These are phyloP conservation scores for Fraxinus albicans DNA, from an alignment of 305 asterid genomes.

Conservation along the genomic window DNA sequence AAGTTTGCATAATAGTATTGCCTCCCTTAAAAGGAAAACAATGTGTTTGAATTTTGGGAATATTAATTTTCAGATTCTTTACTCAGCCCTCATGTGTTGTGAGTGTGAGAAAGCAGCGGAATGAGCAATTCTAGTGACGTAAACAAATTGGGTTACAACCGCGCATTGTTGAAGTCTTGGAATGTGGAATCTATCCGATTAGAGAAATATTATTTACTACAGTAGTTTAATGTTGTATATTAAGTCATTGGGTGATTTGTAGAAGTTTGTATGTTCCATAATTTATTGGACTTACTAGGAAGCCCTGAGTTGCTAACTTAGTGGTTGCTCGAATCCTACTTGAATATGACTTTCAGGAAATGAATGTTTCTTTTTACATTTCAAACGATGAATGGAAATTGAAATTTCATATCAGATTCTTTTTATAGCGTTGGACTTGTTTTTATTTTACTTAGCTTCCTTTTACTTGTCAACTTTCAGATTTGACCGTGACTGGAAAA, in stretches of 20 bases:
- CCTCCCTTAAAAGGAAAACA: not conserved
- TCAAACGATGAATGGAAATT: not conserved
- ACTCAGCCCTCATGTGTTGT: not conserved
- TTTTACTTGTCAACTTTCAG: constrained; percentile 38
- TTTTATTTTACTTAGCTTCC: not conserved
- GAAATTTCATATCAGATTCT: not conserved
- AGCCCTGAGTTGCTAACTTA: not conserved
- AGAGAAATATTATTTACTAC: not conserved
- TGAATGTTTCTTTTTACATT: not conserved
- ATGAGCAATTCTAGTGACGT: not conserved
- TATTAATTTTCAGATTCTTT: not conserved
- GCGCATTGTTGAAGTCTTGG: not conserved
- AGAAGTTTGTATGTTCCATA: not conserved
- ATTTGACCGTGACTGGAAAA: constrained; percentile 96
- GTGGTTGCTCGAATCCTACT: not conserved
- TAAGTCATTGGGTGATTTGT: not conserved
- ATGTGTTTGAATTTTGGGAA: not conserved
- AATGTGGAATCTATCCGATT: not conserved
- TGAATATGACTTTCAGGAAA: not conserved
- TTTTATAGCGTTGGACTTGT: not conserved
- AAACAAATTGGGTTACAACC: not conserved
- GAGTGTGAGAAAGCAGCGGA: not conserved
- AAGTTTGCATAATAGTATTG: not conserved
- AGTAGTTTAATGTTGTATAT: not conserved
- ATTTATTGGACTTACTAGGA: not conserved